Conservation (phyloP, 2,329 filamentous ascomycete species). For the Neonectria coccinea region DNA sequence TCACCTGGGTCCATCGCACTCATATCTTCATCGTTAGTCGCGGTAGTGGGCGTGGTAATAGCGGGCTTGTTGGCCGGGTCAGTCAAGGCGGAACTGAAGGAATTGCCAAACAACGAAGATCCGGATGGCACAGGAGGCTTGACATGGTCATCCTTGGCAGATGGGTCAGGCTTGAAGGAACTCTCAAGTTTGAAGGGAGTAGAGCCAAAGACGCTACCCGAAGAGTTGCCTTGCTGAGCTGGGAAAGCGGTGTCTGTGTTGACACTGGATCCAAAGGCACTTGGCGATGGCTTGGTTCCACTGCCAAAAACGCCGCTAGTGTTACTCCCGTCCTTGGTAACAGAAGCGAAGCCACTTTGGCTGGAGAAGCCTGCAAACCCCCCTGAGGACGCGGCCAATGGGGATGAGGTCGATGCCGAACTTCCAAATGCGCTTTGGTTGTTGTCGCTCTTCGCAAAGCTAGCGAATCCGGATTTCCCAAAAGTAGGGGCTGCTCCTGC, state of each 20-base stretch:
- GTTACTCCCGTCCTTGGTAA: constrained; percentile 53
- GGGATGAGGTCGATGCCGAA: constrained; percentile 38
- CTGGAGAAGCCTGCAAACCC: constrained; percentile 67
- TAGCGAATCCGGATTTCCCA: constrained; percentile 65
- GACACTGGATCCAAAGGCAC: constrained; percentile 45
- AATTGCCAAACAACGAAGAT: constrained; percentile 69
- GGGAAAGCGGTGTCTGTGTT: constrained; percentile 45
- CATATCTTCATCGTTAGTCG: constrained; percentile 67
- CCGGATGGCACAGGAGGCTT: constrained; percentile 57
- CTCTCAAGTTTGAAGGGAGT: constrained; percentile 74
- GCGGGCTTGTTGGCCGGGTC: constrained; percentile 56
- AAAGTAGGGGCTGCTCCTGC: constrained; percentile 59
- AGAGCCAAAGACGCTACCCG: constrained; percentile 58
- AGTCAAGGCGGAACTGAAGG: constrained; percentile 69
- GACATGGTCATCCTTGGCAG: constrained; percentile 68
- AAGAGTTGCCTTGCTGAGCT: constrained; percentile 45
- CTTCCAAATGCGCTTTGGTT: constrained; percentile 55
- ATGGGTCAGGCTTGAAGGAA: constrained; percentile 74
- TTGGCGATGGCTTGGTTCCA: constrained; percentile 49
- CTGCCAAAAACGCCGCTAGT: constrained; percentile 54
- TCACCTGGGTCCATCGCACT: constrained; percentile 51
- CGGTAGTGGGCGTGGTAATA: constrained; percentile 46
- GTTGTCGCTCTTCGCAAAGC: constrained; percentile 51
- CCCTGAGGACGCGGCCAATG: constrained; percentile 52
- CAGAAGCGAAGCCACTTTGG: constrained; percentile 66